These are phyloP conservation scores for Digitaria exilis DNA, from an alignment of 202 grass and related monocot genomes.

Conservation along the genomic window DNA sequence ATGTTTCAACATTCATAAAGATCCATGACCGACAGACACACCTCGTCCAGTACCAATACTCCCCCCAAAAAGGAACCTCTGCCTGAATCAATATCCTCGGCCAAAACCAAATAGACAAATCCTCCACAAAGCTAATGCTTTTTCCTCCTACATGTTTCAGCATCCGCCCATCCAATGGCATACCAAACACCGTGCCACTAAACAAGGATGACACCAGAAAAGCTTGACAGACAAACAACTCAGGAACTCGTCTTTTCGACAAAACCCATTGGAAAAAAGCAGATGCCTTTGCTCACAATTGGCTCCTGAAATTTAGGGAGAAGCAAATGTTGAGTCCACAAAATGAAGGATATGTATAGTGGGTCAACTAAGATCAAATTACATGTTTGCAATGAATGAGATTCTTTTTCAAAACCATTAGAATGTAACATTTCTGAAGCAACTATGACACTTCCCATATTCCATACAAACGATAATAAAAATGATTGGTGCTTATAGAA, in stretches of 20 bases:
- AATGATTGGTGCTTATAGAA: neutral
- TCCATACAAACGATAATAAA: neutral
- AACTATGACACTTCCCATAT: slow-evolving; percentile 3
- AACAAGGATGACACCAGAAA: slow-evolving; percentile 25
- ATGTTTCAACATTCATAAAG: slow-evolving; percentile 27
- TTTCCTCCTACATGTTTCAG: slow-evolving; percentile 23
- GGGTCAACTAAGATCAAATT: slow-evolving; percentile 2
- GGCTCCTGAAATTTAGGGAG: slow-evolving; percentile 35
- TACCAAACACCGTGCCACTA: slow-evolving; percentile 23
- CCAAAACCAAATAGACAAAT: slow-evolving; percentile 33
- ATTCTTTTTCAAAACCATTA: neutral
- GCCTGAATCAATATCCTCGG: slow-evolving; percentile 4
- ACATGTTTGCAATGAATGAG: neutral
- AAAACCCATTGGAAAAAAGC: slow-evolving; percentile 28
- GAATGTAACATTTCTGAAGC: slow-evolving; percentile 7
- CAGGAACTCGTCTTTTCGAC: slow-evolving; percentile 40
- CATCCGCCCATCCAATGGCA: slow-evolving; percentile 19
- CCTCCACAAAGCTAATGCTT: slow-evolving; percentile 30
- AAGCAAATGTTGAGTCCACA: neutral
- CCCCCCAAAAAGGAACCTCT: slow-evolving; percentile 11
- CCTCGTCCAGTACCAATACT: slow-evolving; percentile 6
- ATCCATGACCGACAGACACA: slow-evolving; percentile 4
- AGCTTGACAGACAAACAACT: slow-evolving; percentile 12
- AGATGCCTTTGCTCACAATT: slow-evolving; percentile 20
- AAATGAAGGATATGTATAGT: neutral